Evolutionary conservation across 441 rosid species (phyloP).

Genomic region (Croton setiger): DNA sequence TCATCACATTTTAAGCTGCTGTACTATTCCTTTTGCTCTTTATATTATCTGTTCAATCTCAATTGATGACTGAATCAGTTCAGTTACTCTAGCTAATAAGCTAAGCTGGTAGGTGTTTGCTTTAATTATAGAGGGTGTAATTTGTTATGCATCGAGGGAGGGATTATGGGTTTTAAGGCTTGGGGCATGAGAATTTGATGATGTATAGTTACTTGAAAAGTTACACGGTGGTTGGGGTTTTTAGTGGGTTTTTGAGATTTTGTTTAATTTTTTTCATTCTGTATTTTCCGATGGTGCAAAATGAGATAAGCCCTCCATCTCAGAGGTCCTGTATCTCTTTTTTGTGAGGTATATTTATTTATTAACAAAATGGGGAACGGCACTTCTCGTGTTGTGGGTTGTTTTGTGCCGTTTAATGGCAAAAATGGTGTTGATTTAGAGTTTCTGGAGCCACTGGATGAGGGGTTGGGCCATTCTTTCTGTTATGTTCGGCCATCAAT

Average conservation of each 20-base stretch:
- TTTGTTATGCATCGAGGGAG: slow-evolving; percentile 4
- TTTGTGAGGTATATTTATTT: slow-evolving; percentile 19
- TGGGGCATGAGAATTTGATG: slow-evolving; percentile 51
- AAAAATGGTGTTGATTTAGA: slow-evolving; percentile 82
- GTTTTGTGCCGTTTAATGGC: slow-evolving; percentile 77
- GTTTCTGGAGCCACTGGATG: slow-evolving; percentile 82
- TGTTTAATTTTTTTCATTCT: slow-evolving; percentile 41
- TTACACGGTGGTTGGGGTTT: slow-evolving; percentile 60
- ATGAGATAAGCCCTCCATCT: slow-evolving; percentile 41
- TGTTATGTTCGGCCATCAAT: slow-evolving; percentile 83
- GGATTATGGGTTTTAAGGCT: slow-evolving; percentile 27
- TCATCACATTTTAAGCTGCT: slow-evolving; percentile 37
- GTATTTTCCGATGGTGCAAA: slow-evolving; percentile 51
- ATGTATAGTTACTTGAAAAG: slow-evolving; percentile 46
- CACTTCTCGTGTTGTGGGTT: slow-evolving; percentile 93
- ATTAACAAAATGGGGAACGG: slow-evolving; percentile 72
- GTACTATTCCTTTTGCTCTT: slow-evolving; percentile 12
- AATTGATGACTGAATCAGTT: slow-evolving; percentile 15
- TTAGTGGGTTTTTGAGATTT: slow-evolving; percentile 47
- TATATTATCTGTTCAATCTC: neutral
- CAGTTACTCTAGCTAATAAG: slow-evolving; percentile 20
- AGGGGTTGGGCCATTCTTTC: slow-evolving; percentile 95
- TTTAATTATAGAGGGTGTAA: slow-evolving; percentile 14
- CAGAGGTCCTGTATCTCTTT: slow-evolving; percentile 39
- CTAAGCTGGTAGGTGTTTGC: slow-evolving; percentile 21